These are phyloP conservation scores for Corchorus olitorius DNA, from an alignment of 345 rosid species.

Conservation along the genomic window DNA sequence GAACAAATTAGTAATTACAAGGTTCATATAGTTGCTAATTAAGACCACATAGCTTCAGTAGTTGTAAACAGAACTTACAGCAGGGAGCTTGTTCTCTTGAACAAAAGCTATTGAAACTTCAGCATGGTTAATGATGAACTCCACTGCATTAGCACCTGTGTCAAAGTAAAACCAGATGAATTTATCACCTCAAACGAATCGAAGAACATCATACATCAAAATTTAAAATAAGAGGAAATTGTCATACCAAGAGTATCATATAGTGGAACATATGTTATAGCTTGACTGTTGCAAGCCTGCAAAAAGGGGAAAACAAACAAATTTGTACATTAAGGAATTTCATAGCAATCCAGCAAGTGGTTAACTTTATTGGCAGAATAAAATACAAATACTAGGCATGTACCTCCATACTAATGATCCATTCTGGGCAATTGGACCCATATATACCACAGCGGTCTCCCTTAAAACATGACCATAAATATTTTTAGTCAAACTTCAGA, in stretches of 20 bases:
- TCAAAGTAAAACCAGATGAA: background rate
- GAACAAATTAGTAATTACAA: too few species aligned
- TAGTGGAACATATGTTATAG: conserved; percentile 73
- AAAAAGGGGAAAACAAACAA: background rate
- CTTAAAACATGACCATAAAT: conserved; percentile 32
- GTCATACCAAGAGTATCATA: conserved; percentile 80
- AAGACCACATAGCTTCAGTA: conserved; percentile 10
- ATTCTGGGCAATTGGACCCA: conserved; percentile 86
- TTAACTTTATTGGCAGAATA: background rate
- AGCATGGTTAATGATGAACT: conserved; percentile 91
- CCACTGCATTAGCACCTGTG: conserved; percentile 87
- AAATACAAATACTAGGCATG: conserved; percentile 21
- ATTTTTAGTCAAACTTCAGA: background rate
- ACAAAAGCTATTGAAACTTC: conserved; percentile 78
- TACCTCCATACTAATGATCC: conserved; percentile 94
- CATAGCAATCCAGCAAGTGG: too few species aligned
- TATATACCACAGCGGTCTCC: conserved; percentile 88
- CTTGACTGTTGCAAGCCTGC: conserved; percentile 88
- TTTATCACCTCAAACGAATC: background rate
- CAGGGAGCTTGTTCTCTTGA: conserved; percentile 75
- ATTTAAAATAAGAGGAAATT: background rate
- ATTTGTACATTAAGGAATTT: background rate
- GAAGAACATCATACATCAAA: background rate
- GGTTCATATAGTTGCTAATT: background rate
- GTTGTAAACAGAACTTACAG: conserved; percentile 47